These are phyloP conservation scores for Hemileccinum impolitum DNA, from an alignment of 768 basidiomycete species.

Conservation along the genomic window DNA sequence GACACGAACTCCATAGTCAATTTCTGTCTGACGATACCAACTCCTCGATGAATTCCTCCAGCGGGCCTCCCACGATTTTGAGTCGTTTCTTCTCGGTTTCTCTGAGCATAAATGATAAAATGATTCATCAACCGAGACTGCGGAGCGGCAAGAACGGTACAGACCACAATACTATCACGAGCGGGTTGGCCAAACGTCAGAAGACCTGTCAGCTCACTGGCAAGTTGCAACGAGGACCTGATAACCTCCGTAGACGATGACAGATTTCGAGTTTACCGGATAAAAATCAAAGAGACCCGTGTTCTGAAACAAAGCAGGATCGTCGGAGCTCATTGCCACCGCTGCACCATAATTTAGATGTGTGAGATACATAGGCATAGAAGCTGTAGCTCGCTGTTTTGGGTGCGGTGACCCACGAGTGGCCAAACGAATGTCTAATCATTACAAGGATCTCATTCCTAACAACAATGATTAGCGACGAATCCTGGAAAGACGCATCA, in stretches of 20 bases:
- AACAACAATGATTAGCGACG: conserved; percentile 2
- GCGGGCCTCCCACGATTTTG: conserved; percentile 40
- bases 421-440: conserved; percentile 3
- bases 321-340: conserved; percentile 69
- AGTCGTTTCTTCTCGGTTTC: conserved; percentile 44
- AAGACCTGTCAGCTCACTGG: conserved; percentile 65
- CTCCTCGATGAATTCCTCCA: conserved; percentile 48
- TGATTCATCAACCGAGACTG: neutral
- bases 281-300: conserved; percentile 78
- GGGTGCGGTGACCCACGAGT: neutral
- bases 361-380: conserved; percentile 78
- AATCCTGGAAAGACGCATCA: neutral
- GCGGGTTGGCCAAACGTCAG: conserved; percentile 60
- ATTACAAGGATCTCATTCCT: conserved; percentile 74
- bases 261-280: conserved; percentile 44
- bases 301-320: conserved; percentile 74
- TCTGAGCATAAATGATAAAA: conserved; percentile 34
- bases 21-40: conserved; percentile 17
- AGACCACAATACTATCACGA: conserved; percentile 61
- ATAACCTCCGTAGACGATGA: neutral
- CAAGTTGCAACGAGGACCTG: conserved; percentile 66
- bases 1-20: neutral
- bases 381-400: conserved; percentile 63
- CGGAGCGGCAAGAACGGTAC: neutral
- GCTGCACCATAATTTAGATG: conserved; percentile 70